Evolutionary conservation across 179 eudicot genomes (phyloP).

Genomic region (Patellifolia procumbens): DNA sequence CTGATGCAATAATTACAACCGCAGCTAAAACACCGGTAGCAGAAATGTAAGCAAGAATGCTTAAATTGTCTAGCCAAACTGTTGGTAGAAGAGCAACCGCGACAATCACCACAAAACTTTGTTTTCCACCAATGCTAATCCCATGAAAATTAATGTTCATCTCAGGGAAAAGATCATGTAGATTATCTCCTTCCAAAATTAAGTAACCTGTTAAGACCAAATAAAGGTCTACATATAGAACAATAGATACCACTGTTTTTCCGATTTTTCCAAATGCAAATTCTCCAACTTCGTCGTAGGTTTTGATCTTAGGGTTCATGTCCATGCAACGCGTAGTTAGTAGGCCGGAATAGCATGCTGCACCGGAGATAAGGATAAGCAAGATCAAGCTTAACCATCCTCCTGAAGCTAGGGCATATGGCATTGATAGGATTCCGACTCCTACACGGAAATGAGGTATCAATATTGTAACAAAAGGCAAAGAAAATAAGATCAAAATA

Average conservation of each 20-base stretch:
- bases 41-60: slow-evolving; percentile 30
- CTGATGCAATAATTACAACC: slow-evolving; percentile 23
- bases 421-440: slow-evolving; percentile 54
- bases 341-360: slow-evolving; percentile 54
- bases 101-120: slow-evolving; percentile 29
- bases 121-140: slow-evolving; percentile 19
- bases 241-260: slow-evolving; percentile 45
- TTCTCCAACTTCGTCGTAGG: slow-evolving; percentile 60
- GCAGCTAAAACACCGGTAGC: slow-evolving; percentile 31
- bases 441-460: too few relatives aligned
- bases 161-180: slow-evolving; percentile 29
- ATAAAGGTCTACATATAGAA: slow-evolving; percentile 45
- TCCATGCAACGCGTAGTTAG: slow-evolving; percentile 53
- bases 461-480: too few relatives aligned
- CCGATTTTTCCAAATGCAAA: slow-evolving; percentile 56
- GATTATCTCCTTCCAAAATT: slow-evolving; percentile 68
- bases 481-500: too few relatives aligned
- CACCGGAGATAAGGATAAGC: slow-evolving; percentile 40
- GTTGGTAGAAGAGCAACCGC: slow-evolving; percentile 35
- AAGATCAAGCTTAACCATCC: slow-evolving; percentile 64
- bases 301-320: slow-evolving; percentile 42
- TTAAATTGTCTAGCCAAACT: slow-evolving; percentile 27
- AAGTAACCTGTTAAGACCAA: slow-evolving; percentile 48
- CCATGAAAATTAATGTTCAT: slow-evolving; percentile 20
- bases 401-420: slow-evolving; percentile 62